These are phyloP conservation scores for Clarkia xantiana DNA, from an alignment of 345 rosid genomes.

Conservation along the genomic window DNA sequence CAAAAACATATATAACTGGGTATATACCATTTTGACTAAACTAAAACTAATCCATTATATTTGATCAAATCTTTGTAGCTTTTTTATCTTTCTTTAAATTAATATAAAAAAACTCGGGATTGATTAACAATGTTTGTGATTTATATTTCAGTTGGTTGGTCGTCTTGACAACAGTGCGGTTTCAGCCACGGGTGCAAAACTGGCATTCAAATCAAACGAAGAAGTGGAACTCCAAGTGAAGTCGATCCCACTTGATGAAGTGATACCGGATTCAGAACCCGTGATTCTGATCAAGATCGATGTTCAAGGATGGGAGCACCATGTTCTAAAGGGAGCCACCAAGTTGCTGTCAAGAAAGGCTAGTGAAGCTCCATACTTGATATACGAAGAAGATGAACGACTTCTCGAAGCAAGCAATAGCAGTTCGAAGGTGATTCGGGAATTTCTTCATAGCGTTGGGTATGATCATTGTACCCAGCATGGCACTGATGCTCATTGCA, in stretches of 20 bases:
- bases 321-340: slow-evolving; percentile 72
- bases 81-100: too few relatives aligned
- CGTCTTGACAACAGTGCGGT: slow-evolving; percentile 94
- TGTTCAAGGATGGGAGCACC: slow-evolving; percentile 97
- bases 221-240: slow-evolving; percentile 81
- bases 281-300: slow-evolving; percentile 74
- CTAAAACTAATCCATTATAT: too few relatives aligned
- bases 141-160: slow-evolving; percentile 59
- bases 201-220: slow-evolving; percentile 92
- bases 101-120: background rate
- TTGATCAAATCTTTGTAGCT: too few relatives aligned
- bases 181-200: slow-evolving; percentile 72
- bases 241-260: slow-evolving; percentile 66
- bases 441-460: slow-evolving; percentile 54
- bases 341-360: slow-evolving; percentile 62
- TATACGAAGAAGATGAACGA: slow-evolving; percentile 87
- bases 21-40: too few relatives aligned
- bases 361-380: slow-evolving; percentile 68
- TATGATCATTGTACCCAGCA: slow-evolving; percentile 57
- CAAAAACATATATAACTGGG: too few relatives aligned
- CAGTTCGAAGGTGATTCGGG: slow-evolving; percentile 62
- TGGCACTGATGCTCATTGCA: slow-evolving; percentile 72
- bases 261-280: slow-evolving; percentile 41
- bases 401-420: slow-evolving; percentile 80
- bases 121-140: background rate